A percentile compares a stretch with the other conserved stretches of the same genome.
Conservation (phyloP, 179 eudicot genomes). For the Gypsophila paniculata region DNA sequence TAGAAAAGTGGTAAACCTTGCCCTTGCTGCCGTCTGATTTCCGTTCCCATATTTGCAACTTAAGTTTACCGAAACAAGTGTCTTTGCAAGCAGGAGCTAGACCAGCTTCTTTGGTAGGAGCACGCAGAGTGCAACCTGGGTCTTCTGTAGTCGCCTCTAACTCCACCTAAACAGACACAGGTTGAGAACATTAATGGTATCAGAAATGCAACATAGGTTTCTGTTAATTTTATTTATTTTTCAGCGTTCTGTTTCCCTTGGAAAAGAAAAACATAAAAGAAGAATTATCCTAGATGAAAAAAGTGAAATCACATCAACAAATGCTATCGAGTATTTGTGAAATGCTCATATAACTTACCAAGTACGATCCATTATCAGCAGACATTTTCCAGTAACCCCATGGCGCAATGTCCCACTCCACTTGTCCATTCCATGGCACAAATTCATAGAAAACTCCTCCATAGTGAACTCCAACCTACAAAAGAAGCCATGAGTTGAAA, state of each 20-base stretch:
- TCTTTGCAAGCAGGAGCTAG: constrained; percentile 95
- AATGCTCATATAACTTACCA: constrained; percentile 37
- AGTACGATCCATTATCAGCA: constrained; percentile 70
- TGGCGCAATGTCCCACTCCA: constrained; percentile 69
- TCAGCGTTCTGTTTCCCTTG: not conserved
- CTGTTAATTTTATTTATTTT: not conserved
- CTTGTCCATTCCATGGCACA: constrained; percentile 96
- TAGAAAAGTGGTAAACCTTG: constrained; percentile 44
- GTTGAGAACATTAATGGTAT: not conserved
- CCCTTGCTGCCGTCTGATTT: constrained; percentile 69
- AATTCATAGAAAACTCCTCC: constrained; percentile 87
- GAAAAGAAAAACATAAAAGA: too few relatives aligned
- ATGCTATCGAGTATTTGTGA: not conserved
- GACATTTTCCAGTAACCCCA: constrained; percentile 86
- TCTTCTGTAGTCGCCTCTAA: constrained; percentile 68
- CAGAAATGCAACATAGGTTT: not conserved
- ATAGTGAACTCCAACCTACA: constrained; percentile 84
- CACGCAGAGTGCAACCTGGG: constrained; percentile 87
- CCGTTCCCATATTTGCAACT: constrained; percentile 70
- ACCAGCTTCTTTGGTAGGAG: constrained; percentile 84
- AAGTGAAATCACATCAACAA: not conserved
- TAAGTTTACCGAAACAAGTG: constrained; percentile 64
- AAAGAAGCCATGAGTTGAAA: constrained; percentile 12
- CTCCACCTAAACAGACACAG: constrained; percentile 53
- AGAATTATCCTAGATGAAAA: too few relatives aligned